A percentile compares a stretch with the other conserved stretches of the same genome.
These are phyloP conservation scores for Pyracantha coccinea DNA, from an alignment of 331 rosid genomes.

Conservation along the genomic window DNA sequence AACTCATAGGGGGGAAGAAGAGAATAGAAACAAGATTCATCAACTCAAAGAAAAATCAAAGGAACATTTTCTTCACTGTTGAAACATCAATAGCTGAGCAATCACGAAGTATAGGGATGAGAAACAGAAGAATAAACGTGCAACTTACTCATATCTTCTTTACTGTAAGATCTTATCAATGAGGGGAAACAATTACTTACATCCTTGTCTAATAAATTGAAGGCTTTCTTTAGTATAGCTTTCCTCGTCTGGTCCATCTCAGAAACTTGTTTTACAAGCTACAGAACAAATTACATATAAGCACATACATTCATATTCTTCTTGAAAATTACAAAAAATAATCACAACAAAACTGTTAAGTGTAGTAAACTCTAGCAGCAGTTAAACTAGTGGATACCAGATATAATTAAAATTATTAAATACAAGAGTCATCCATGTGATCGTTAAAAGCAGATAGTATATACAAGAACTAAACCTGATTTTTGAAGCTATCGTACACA, in stretches of 20 bases:
- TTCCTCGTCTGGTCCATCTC: constrained; percentile 64
- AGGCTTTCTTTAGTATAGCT: constrained; percentile 67
- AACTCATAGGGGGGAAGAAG: not conserved
- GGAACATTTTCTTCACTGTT: not conserved
- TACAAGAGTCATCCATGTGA: constrained; percentile 5
- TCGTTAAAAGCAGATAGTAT: not conserved
- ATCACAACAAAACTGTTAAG: not conserved
- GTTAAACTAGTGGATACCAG: not conserved
- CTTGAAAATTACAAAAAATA: not conserved
- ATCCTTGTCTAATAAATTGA: constrained; percentile 50
- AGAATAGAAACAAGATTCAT: not conserved
- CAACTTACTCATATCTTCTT: not conserved
- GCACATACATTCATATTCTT: constrained; percentile 15
- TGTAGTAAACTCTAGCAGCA: not conserved
- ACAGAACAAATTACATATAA: constrained; percentile 18
- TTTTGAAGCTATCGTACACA: constrained; percentile 87
- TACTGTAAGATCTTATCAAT: not conserved
- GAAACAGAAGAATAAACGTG: not conserved
- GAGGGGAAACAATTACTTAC: constrained; percentile 37
- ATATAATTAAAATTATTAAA: not conserved
- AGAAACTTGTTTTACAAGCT: constrained; percentile 86
- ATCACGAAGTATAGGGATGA: not conserved
- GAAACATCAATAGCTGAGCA: not conserved
- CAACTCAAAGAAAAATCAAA: not conserved
- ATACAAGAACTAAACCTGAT: constrained; percentile 49